Evolutionary conservation across 345 rosid genomes (phyloP), one percentile per base, ranked within the genome.

Genomic region (Orychophragmus violaceus): DNA sequence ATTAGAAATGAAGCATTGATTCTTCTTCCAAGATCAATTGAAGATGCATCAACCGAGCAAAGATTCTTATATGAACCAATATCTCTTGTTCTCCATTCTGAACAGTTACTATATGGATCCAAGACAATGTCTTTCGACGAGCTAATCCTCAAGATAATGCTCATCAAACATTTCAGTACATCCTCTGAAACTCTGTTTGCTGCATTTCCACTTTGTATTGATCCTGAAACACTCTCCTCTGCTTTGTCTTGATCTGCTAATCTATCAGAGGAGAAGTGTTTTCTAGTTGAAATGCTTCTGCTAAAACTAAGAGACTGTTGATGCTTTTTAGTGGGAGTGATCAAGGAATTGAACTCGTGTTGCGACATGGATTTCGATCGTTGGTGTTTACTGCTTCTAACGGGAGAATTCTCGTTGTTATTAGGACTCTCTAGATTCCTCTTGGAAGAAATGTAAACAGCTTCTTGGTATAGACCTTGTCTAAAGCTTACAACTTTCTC

Each of bases 381-480:
- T 53, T 81, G 82, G 27, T 93, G 98, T 64, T 79, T 85, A 17
- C 74, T 72, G 69, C 79, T 88, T 65, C 80, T 74, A 27, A 66
- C 57, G 0, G 92, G 76, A 3, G 83, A 71, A 23, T 79, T 83
- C 18, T 87, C 87, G 6, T 45, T 63, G 57, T 18, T 63, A 19
- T 50, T 76, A 16, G 80, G 71, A 76, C 68, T 80, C 72, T 82
- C 94, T 1, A 64, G 64, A 53, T 86, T 89, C 72, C 79, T 87
- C 79, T 82, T 86, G 10, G 91, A 82, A 19, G 97, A 86, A 32
- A 60, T 79, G 76, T 74, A 86, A 12, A 82, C 86, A 62, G 97
- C 95, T 80, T 92, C 96, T 66, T 85, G 86, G 74, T 87, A 93
- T 7, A 94, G 78, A 53, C 88, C 92, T 77, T 94, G 96, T 65